These are phyloP conservation scores for Xylariaceae sp. DNA, from an alignment of 2,329 filamentous ascomycete genomes.

Conservation along the genomic window DNA sequence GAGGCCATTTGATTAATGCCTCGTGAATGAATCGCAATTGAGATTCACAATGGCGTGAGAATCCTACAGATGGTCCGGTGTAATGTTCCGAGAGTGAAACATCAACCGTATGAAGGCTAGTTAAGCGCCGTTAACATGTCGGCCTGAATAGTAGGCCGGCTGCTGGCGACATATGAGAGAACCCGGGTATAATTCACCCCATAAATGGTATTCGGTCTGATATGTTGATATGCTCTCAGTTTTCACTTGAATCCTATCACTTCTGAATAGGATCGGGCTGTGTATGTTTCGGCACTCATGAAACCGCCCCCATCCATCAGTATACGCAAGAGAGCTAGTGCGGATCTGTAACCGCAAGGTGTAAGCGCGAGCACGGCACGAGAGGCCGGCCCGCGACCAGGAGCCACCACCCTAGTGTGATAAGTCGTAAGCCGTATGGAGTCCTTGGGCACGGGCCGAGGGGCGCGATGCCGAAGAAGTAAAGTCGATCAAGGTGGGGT, in stretches of 20 bases:
- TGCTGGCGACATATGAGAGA: no score
- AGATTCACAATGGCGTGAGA: no score
- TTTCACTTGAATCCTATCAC: background rate
- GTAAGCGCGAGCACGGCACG: constrained; percentile 55
- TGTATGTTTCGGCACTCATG: background rate
- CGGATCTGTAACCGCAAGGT: constrained; percentile 50
- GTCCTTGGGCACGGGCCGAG: constrained; percentile 15
- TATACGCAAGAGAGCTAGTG: constrained; percentile 42
- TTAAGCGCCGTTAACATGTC: background rate
- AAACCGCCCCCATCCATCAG: background rate
- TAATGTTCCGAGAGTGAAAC: background rate
- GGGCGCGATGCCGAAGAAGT: constrained; percentile 19
- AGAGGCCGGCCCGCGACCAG: constrained; percentile 55
- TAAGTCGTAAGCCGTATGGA: background rate
- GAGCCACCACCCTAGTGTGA: constrained; percentile 42
- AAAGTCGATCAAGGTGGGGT: constrained; percentile 10
- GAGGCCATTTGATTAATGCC: no score
- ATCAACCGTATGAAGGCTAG: background rate
- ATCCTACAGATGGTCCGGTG: no score
- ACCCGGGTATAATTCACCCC: no score
- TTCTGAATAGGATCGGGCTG: no score
- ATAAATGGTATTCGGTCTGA: no score
- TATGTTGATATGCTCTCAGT: background rate
- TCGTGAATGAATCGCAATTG: no score
- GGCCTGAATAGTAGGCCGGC: no score